Percentiles rank a stretch among this genome's conserved stretches.
Evolutionary conservation across 2,329 filamentous ascomycete genomes (phyloP).

Genomic region (Grosmannia clavigera): DNA sequence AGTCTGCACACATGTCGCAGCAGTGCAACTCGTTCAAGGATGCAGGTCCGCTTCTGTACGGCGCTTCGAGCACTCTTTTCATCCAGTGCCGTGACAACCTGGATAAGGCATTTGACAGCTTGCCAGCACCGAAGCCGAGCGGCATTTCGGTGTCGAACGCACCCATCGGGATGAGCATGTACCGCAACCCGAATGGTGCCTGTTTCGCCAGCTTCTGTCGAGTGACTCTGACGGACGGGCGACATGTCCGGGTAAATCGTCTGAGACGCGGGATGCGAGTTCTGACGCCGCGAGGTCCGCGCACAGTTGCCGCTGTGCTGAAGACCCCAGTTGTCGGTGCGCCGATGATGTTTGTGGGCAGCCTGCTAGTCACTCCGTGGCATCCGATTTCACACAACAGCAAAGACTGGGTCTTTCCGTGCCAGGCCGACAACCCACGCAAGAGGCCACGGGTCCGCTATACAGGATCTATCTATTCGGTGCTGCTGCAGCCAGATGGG

Average conservation of each 20-base stretch:
- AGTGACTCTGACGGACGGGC: conserved; percentile 29
- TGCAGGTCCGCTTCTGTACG: conserved; percentile 42
- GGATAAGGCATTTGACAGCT: conserved; percentile 33
- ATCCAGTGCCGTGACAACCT: conserved; percentile 33
- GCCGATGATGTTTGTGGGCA: conserved; percentile 32
- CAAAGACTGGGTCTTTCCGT: conserved; percentile 18
- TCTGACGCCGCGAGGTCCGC: conserved; percentile 35
- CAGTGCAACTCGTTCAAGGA: conserved; percentile 52
- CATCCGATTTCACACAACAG: conserved; percentile 33
- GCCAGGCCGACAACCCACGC: conserved; percentile 10
- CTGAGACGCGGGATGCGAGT: conserved; percentile 35
- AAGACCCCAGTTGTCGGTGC: conserved; percentile 30
- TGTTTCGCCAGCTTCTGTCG: conserved; percentile 41
- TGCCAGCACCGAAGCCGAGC: conserved; percentile 31
- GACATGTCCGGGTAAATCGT: conserved; percentile 25
- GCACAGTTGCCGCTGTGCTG: conserved; percentile 37
- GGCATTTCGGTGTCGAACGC: neutral
- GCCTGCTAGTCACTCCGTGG: conserved; percentile 44
- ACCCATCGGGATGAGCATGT: conserved; percentile 28
- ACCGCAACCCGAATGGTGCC: conserved; percentile 27
- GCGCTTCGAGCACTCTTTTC: conserved; percentile 38
- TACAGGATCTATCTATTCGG: conserved; percentile 42
- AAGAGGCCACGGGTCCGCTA: conserved; percentile 24
- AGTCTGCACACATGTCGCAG: conserved; percentile 43
- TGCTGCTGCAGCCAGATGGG: conserved; percentile 36